These are phyloP conservation scores for Chaetomidium leptoderma DNA, from an alignment of 495 filamentous ascomycete genomes.

Conservation along the genomic window DNA sequence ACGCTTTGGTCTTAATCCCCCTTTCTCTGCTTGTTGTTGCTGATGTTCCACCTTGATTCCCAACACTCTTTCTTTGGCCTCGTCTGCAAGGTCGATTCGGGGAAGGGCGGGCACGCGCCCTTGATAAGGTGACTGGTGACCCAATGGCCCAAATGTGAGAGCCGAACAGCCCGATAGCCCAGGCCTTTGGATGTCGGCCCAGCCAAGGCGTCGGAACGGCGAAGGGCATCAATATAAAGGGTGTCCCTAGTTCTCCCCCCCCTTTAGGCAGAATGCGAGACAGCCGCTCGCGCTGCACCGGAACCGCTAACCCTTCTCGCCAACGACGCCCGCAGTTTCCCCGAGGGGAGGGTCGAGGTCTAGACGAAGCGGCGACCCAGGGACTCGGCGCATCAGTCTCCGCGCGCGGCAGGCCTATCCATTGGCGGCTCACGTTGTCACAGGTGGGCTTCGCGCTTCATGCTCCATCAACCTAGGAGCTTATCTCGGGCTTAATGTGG, in stretches of 20 bases:
- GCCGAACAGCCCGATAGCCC: slow-evolving; percentile 3
- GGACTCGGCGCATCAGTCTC: slow-evolving; percentile 20
- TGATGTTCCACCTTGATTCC: neutral
- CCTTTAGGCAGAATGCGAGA: slow-evolving; percentile 24
- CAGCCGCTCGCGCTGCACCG: slow-evolving; percentile 14
- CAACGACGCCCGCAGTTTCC: slow-evolving; percentile 18
- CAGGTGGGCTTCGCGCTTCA: neutral
- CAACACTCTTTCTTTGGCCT: neutral
- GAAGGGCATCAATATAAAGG: slow-evolving; percentile 24
- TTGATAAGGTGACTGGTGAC: slow-evolving; percentile 12
- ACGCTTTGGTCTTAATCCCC: neutral
- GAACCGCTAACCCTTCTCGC: slow-evolving; percentile 25
- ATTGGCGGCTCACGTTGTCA: neutral
- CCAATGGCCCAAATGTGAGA: neutral
- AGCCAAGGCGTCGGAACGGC: slow-evolving; percentile 26
- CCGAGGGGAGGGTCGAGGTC: slow-evolving; percentile 9
- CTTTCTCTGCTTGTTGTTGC: neutral
- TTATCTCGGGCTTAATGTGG: neutral
- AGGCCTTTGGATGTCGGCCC: slow-evolving; percentile 16
- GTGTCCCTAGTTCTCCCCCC: neutral
- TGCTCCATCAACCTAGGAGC: neutral
- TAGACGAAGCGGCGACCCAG: slow-evolving; percentile 7
- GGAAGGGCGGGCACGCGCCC: slow-evolving; percentile 13
- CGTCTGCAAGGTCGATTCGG: neutral
- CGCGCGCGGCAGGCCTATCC: slow-evolving; percentile 6